A percentile compares a stretch with the other conserved stretches of the same genome.
phyloP scores from a whole-genome alignment of 1,284 basidiomycete species.

The Schizophyllum amplum region DNA sequence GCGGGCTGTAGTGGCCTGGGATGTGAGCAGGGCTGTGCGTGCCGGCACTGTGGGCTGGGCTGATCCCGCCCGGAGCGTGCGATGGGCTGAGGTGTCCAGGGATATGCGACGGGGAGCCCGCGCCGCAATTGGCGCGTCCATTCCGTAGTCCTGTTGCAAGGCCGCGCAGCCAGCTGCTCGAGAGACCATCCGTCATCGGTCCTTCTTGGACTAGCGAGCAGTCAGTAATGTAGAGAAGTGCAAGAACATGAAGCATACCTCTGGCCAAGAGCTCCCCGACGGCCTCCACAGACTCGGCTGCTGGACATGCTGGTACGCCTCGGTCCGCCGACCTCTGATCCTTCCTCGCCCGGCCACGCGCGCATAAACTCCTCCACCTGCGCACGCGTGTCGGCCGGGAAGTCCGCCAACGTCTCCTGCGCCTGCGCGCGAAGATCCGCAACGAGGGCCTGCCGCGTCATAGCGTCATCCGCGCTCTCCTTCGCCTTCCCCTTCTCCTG shows the following conservation, averaged over 20 bases:
- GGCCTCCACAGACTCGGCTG: not conserved
- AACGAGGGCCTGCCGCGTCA: not conserved
- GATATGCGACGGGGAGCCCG: not conserved
- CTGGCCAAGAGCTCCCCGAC: not conserved
- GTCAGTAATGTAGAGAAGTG: too few relatives aligned
- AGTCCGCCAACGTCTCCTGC: not conserved
- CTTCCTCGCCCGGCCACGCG: not conserved
- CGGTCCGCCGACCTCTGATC: not conserved
- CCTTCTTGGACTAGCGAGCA: too few relatives aligned
- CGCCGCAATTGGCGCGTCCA: not conserved
- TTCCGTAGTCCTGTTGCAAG: not conserved
- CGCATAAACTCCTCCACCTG: not conserved
- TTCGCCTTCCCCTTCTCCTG: not conserved
- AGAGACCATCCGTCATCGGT: not conserved
- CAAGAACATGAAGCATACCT: too few relatives aligned
- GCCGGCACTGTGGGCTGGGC: not conserved
- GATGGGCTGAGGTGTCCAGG: not conserved
- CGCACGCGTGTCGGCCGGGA: not conserved
- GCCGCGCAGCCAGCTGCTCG: not conserved
- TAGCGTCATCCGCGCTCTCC: not conserved
- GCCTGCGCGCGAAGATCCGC: not conserved
- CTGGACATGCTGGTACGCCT: not conserved
- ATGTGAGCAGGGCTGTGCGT: not conserved
- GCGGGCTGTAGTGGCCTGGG: not conserved
- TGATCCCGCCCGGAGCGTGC: not conserved